Evolutionary conservation across 257 asterid species (phyloP), one percentile per base, ranked within the genome.

Genomic region (Pogostemon cablin): DNA sequence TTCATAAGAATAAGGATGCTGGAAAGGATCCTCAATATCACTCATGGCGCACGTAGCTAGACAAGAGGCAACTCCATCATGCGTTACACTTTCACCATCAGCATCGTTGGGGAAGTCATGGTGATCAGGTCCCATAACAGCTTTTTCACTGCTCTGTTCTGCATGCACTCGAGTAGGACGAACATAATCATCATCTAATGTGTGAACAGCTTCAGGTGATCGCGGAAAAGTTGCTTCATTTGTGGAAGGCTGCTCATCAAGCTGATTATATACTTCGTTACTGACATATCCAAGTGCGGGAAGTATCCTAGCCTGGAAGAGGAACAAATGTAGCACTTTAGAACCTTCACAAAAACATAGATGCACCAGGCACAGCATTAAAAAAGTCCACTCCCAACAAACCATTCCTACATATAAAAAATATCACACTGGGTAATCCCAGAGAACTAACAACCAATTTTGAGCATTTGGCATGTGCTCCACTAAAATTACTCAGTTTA

Each of bases 271-370:
- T 12, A 76, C 80, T 52, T 67, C 84, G 38, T 74, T 71, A 40
- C 80, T 86, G 35, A 77, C 78, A 74, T 80, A 81, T 49, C 86
- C 93, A 59, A 93, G 87, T 15, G 83, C 82, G 37, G 88, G 83
- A 65, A 91, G 95, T 76, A 86, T 91, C 83, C 99, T 95, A 59
- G 99, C 99, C 99, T 95, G 87, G 58, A 59, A 58, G 17, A 63
- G 55, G 64, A 58, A 69, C 3, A 57, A 41, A 59, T 3, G 42
- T 32, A 39, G 32, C 5, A 60, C 20, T 46, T 80, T 65, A 66
- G 60, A 25, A 64, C 40, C 69, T 9, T 47, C 37, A 53, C 38
- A 73, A 68, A 46, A 17, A 53, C 39, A 46, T 46, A 47, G 66
- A 70, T 41, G 32, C 57, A 42, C 25, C 47, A 25, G 32, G 32